Evolutionary conservation across 306 rosid species (phyloP).

Genomic region (Prosopis cineraria): DNA sequence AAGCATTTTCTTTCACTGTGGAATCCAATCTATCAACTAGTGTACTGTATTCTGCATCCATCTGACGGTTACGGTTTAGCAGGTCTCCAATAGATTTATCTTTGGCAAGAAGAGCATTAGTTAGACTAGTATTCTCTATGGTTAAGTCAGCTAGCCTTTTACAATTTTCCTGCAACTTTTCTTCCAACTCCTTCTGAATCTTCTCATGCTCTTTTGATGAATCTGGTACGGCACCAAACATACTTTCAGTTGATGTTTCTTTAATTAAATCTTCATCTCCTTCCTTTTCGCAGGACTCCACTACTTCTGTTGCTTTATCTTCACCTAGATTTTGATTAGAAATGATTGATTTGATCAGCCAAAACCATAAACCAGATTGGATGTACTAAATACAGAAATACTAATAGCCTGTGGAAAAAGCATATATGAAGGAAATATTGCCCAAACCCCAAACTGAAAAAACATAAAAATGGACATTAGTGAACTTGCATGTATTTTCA

Average conservation of each 20-base stretch:
- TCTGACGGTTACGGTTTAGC: slow-evolving; percentile 47
- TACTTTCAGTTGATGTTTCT: slow-evolving; percentile 43
- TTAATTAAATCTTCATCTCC: slow-evolving; percentile 38
- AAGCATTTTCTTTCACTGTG: slow-evolving; percentile 78
- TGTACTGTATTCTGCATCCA: slow-evolving; percentile 61
- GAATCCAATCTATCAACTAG: slow-evolving; percentile 69
- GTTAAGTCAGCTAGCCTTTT: slow-evolving; percentile 51
- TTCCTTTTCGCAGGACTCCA: slow-evolving; percentile 35
- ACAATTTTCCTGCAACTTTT: slow-evolving; percentile 45
- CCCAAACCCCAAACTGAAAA: no score
- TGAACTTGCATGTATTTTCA: no score
- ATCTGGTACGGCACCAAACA: slow-evolving; percentile 39
- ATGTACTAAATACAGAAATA: background rate
- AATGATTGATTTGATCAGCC: slow-evolving; percentile 23
- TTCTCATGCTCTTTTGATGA: slow-evolving; percentile 52
- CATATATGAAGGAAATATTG: background rate
- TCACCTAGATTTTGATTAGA: slow-evolving; percentile 26
- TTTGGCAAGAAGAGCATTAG: slow-evolving; percentile 53
- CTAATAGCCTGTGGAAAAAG: slow-evolving; percentile 17
- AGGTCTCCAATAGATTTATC: slow-evolving; percentile 58
- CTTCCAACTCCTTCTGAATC: slow-evolving; percentile 58
- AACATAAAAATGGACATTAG: background rate
- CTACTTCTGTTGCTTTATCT: slow-evolving; percentile 37
- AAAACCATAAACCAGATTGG: slow-evolving; percentile 14
- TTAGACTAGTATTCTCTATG: slow-evolving; percentile 55